Base-by-base conservation (phyloP, 2,329 filamentous ascomycete genomes). In the Eurotiales sp. region DNA sequence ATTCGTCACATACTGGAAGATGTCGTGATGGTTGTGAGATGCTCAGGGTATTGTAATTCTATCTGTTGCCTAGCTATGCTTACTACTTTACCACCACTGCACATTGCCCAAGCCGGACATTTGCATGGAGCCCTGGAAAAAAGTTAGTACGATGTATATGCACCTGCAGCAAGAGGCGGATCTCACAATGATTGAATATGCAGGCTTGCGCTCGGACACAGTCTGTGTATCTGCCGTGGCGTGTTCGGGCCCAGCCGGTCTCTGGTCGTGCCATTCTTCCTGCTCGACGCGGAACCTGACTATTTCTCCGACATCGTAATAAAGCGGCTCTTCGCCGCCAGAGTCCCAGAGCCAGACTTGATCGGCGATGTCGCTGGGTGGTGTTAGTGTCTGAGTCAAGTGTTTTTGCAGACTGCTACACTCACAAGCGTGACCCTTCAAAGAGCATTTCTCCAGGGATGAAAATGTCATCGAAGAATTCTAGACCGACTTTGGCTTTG, bases 381-480 rank as follows among this genome's bases (percentile, higher is more conserved):
- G 27, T 4, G 51, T 61, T 61, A 41, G 59, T 62, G 55, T 61
- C 59, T 30, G 41, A 36, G 23, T 14, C 17, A 22, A 11, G 10
- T n/a, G n/a, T n/a, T n/a, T n/a, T n/a, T n/a, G n/a, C n/a, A n/a
- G 21, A 34, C 15, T 6, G 17, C 14, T 8, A 12, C 22, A 73
- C 84, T 72, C 72, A 90, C 86, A 88, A 96, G 65, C 82, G 80
- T 22, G 85, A 83, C n/a, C 83, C 84, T 23, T 87, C 82, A 34
- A 90, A 87, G 3, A 95, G 77, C 57, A 88, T 83, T 50, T 84
- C 80, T 30, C 81, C 83, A 1, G 81, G 89, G 56, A 97, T 83
- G 53, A 89, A 86, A 27, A 99, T 90, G 57, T 97, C 91, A 60
- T 92, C 88, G 61, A 96, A 99, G 69, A 99, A 99, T 56, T 96